Conservation (phyloP, 108 stramenopile species). For the Seminavis robusta region DNA sequence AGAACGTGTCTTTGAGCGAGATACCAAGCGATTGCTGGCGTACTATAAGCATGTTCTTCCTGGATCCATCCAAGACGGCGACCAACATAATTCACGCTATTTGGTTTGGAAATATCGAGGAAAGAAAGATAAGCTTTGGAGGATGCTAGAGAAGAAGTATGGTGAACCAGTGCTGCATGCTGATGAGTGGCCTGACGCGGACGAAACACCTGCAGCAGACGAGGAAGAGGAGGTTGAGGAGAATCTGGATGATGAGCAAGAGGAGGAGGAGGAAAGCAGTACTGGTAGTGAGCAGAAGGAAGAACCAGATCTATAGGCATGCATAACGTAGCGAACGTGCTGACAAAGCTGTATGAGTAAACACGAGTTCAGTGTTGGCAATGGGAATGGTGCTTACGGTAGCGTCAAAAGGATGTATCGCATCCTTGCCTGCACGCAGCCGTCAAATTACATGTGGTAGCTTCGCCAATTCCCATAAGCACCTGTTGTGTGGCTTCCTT, state of each 20-base stretch:
- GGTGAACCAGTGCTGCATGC: constrained; percentile 54
- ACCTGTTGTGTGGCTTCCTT: too few relatives aligned
- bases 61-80: constrained; percentile 73
- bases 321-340: not conserved
- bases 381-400: too few relatives aligned
- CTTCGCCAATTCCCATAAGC: too few relatives aligned
- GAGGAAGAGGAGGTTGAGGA: constrained; percentile 25
- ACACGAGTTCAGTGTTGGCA: too few relatives aligned
- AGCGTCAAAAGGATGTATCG: too few relatives aligned
- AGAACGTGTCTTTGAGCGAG: constrained; percentile 68
- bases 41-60: constrained; percentile 80
- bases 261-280: not conserved
- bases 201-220: constrained; percentile 1
- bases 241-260: constrained; percentile 41
- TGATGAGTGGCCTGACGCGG: constrained; percentile 65
- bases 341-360: too few relatives aligned
- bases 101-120: constrained; percentile 78
- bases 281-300: not conserved
- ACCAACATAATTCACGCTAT: constrained; percentile 65
- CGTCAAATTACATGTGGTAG: too few relatives aligned
- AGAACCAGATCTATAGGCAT: constrained; percentile 1
- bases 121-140: constrained; percentile 79
- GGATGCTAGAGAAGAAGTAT: constrained; percentile 78
- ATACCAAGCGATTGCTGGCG: constrained; percentile 62
- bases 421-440: too few relatives aligned